Percentiles rank a stretch among this genome's conserved stretches.
Conservation (phyloP, 192 early-diverging fungal species). For the Podila epicladia region DNA sequence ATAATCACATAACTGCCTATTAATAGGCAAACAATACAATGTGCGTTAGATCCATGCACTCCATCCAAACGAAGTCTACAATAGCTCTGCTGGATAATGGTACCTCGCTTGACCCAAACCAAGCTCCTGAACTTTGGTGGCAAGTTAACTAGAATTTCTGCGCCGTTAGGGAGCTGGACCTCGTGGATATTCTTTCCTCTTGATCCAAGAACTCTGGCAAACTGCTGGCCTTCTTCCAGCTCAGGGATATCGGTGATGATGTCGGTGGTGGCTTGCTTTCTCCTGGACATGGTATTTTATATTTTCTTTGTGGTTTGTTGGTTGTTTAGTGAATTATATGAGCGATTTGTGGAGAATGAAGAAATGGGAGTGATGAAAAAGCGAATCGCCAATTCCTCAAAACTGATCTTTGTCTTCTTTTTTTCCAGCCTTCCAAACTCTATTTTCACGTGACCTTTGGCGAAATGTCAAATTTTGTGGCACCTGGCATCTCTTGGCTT, state of each 20-base stretch:
- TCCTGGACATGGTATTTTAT: conserved; percentile 38
- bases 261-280: conserved; percentile 46
- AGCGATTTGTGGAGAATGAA: neutral
- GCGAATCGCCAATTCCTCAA: neutral
- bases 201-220: conserved; percentile 70
- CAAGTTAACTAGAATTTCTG: conserved; percentile 70
- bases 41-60: neutral
- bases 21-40: neutral
- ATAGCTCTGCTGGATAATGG: neutral
- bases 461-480: neutral
- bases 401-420: conserved; percentile 1
- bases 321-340: neutral
- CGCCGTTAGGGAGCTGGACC: conserved; percentile 63
- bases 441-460: neutral
- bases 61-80: neutral
- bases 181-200: conserved; percentile 82
- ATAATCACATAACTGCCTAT: conserved; percentile 76
- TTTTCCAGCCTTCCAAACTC: neutral
- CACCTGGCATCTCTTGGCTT: neutral
- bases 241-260: conserved; percentile 38
- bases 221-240: conserved; percentile 52
- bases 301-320: neutral
- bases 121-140: conserved; percentile 83
- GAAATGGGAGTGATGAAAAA: neutral
- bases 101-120: conserved; percentile 87